phyloP scores from a whole-genome alignment of 768 basidiomycete genomes.

The Sutorius australiensis region DNA sequence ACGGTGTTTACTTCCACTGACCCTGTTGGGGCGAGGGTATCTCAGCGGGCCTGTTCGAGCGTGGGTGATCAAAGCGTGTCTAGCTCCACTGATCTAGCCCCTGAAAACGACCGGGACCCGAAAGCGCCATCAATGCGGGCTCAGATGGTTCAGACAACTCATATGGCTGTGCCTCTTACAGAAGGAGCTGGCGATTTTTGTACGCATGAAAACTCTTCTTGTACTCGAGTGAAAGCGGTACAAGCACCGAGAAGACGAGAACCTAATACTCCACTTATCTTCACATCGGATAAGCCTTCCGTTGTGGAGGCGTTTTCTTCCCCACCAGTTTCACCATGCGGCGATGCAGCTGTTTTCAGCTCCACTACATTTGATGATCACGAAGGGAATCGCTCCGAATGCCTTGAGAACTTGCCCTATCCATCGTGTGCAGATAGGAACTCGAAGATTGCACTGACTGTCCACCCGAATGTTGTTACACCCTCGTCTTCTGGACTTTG shows the following conservation, averaged over 20 bases:
- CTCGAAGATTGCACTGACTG: background rate
- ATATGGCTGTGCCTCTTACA: constrained; percentile 2
- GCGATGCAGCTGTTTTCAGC: background rate
- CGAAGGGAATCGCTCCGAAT: background rate
- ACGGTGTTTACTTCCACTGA: background rate
- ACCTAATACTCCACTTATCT: background rate
- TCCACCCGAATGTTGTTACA: background rate
- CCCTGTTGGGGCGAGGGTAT: background rate
- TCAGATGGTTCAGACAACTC: background rate
- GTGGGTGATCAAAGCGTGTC: constrained; percentile 2
- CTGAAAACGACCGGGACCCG: background rate
- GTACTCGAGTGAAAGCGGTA: background rate
- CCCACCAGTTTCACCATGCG: background rate
- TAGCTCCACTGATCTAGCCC: constrained; percentile 11
- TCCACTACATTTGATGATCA: constrained; percentile 12
- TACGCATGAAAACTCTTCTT: background rate
- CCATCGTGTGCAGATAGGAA: background rate
- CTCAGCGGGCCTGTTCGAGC: background rate
- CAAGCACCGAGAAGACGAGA: background rate
- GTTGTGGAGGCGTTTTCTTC: background rate
- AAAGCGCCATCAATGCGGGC: background rate
- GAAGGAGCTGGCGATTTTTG: background rate
- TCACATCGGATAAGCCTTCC: background rate
- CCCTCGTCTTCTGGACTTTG: background rate
- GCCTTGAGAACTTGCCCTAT: background rate